Evolutionary conservation across 2,329 filamentous ascomycete genomes (phyloP), one percentile per base, ranked within the genome.

Genomic region (Paecilomyces dactylethromorphus): DNA sequence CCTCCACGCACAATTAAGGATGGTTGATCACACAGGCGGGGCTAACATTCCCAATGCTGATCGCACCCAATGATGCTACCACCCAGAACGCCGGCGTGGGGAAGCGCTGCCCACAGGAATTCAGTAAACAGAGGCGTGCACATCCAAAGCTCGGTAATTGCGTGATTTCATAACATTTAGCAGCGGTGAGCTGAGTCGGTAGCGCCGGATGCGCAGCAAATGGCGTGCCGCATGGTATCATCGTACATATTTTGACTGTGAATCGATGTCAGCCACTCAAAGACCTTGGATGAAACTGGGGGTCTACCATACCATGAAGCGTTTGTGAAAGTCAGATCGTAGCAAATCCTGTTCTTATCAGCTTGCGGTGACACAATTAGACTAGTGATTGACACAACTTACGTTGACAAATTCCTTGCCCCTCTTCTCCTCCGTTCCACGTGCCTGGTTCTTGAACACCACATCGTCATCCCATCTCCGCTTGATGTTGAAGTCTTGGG

Each of bases 401-500:
- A 91, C 92, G 72, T 99, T 99, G 75, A 99, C 92, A 78, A 99
- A 99, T 76, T 96, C 92, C 79, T 93, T 95, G 79, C 89, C 92
- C 63, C 88, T 87, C 79, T 88, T 92, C 63, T 97, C 91, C 71
- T 97, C 93, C 0, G 92, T 96, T 8, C 93, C 94, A 60, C 94
- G 84, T 33, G 93, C 94, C 78, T 99, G 94, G 75, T 99, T 99
- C 81, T 96, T 97, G 79, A 99, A 99, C 2, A 99, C 92, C 12
- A 99, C 94, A 72, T 99, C 94, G 68, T 99, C 94, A 67, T 99
- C 94, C 94, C 94, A 99, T 66, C 92, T 79, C 12, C 72, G 68
- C 64, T 96, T 97, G 69, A 97, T 87, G 59, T 88, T 92, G 73
- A 95, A 97, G 66, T 96, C 92, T 72, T 90, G 90, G 55, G 82